These are phyloP conservation scores for Phytopythium boreale DNA, from an alignment of 352 stramenopile genomes.

Conservation along the genomic window DNA sequence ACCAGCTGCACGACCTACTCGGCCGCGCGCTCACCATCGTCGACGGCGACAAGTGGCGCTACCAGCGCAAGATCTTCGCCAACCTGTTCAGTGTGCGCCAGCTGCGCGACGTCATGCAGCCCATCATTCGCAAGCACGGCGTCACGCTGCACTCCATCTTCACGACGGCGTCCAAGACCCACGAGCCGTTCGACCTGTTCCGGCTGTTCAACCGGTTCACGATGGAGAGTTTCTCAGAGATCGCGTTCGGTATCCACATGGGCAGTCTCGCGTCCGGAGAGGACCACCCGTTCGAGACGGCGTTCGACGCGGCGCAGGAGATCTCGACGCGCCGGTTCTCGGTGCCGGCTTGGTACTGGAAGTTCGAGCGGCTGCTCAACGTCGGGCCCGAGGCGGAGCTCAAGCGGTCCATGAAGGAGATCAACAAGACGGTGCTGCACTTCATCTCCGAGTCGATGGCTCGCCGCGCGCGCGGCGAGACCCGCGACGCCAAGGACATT, in stretches of 20 bases:
- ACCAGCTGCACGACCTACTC: slow-evolving; percentile 45
- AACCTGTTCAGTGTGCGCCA: slow-evolving; percentile 24
- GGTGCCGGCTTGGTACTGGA: slow-evolving; percentile 43
- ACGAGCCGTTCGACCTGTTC: slow-evolving; percentile 19
- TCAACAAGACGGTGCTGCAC: slow-evolving; percentile 27
- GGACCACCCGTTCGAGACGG: slow-evolving; percentile 26
- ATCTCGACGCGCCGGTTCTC: slow-evolving; percentile 36
- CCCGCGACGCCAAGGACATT: slow-evolving; percentile 20
- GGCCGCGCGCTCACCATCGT: slow-evolving; percentile 45
- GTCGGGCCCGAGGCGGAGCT: slow-evolving; percentile 24
- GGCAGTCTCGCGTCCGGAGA: slow-evolving; percentile 11
- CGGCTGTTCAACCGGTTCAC: slow-evolving; percentile 36
- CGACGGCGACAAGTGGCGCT: slow-evolving; percentile 40
- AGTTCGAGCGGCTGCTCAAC: slow-evolving; percentile 28
- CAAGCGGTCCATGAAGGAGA: slow-evolving; percentile 19
- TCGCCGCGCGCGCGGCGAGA: slow-evolving; percentile 15
- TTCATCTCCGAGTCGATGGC: slow-evolving; percentile 27
- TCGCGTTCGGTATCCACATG: slow-evolving; percentile 47
- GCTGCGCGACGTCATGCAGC: slow-evolving; percentile 24
- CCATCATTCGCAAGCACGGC: slow-evolving; percentile 15
- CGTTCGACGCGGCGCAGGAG: slow-evolving; percentile 30
- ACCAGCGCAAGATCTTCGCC: slow-evolving; percentile 40
- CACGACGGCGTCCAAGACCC: slow-evolving; percentile 8
- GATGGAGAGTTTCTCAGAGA: slow-evolving; percentile 47
- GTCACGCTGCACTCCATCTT: slow-evolving; percentile 10